These are phyloP conservation scores for Ramaria sp. DNA, from an alignment of 768 basidiomycete genomes.

Conservation along the genomic window DNA sequence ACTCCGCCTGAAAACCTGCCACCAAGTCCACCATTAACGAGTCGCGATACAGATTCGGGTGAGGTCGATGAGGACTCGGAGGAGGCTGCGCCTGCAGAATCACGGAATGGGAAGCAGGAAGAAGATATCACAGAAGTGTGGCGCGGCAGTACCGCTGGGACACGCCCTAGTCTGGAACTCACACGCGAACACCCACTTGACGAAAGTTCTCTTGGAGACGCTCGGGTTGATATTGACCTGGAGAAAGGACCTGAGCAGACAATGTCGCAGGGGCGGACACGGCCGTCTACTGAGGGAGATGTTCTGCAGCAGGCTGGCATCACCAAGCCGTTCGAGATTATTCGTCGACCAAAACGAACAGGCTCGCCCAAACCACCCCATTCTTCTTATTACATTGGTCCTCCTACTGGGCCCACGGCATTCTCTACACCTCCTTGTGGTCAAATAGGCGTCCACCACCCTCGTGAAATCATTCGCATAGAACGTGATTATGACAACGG, in stretches of 20 bases:
- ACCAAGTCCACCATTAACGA: conserved; percentile 23
- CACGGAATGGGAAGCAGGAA: conserved; percentile 8
- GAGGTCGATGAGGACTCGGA: conserved; percentile 13
- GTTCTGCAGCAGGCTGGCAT: not conserved
- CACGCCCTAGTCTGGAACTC: not conserved
- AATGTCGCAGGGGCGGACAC: not conserved
- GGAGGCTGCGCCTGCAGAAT: conserved; percentile 10
- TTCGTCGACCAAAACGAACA: conserved; percentile 5
- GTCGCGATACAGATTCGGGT: conserved; percentile 1
- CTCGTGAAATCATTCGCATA: conserved; percentile 83
- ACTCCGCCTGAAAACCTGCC: conserved; percentile 17
- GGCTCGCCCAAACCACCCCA: conserved; percentile 44
- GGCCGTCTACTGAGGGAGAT: not conserved
- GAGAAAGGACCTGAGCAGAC: not conserved
- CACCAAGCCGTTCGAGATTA: conserved; percentile 10
- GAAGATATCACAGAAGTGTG: conserved; percentile 6
- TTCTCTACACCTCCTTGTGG: conserved; percentile 76
- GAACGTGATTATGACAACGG: conserved; percentile 90
- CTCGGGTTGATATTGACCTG: not conserved
- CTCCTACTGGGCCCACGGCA: conserved; percentile 64
- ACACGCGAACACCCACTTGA: not conserved
- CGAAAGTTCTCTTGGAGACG: not conserved
- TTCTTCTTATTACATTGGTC: conserved; percentile 78
- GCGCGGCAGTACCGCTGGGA: not conserved
- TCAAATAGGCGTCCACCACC: conserved; percentile 79